phyloP scores from a whole-genome alignment of 371 early-diverging fungal species.

The Homolaphlyctis polyrhiza region DNA sequence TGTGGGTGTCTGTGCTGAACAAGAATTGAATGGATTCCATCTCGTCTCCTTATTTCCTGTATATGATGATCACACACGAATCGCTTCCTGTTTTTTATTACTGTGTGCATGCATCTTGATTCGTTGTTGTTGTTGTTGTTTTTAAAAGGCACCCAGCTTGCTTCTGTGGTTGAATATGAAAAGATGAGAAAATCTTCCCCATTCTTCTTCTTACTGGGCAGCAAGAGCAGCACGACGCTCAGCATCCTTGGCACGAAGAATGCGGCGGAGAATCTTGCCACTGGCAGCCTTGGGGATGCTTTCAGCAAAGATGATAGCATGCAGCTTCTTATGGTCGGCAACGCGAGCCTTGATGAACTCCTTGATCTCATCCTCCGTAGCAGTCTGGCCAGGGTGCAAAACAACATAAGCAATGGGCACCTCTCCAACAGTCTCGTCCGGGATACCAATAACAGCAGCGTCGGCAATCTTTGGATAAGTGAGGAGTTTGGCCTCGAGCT shows the following conservation, averaged over 20 bases:
- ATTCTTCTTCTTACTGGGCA: too few species aligned
- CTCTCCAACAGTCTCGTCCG: conserved; percentile 63
- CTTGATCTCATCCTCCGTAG: conserved; percentile 47
- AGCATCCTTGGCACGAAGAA: conserved; percentile 22
- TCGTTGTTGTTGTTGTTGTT: too few species aligned
- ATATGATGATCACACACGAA: too few species aligned
- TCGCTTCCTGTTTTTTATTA: too few species aligned
- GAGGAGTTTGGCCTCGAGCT: conserved; percentile 75
- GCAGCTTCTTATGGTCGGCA: conserved; percentile 67
- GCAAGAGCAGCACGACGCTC: conserved; percentile 1
- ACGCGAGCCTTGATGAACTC: conserved; percentile 57
- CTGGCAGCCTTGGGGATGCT: conserved; percentile 73
- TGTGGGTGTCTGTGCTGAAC: too few species aligned
- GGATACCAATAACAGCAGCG: conserved; percentile 44
- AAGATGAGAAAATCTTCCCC: too few species aligned
- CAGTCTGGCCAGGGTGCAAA: conserved; percentile 22
- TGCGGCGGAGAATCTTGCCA: conserved; percentile 73
- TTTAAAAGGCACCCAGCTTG: too few species aligned
- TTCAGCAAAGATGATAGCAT: conserved; percentile 67
- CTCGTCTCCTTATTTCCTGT: too few species aligned
- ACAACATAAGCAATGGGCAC: conserved; percentile 77
- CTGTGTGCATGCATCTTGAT: too few species aligned
- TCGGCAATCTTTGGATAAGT: conserved; percentile 67
- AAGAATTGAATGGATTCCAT: too few species aligned
- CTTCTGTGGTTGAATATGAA: too few species aligned